Evolutionary conservation across 768 basidiomycete species (phyloP).

Genomic region (Coprinopsis strossmayeri): DNA sequence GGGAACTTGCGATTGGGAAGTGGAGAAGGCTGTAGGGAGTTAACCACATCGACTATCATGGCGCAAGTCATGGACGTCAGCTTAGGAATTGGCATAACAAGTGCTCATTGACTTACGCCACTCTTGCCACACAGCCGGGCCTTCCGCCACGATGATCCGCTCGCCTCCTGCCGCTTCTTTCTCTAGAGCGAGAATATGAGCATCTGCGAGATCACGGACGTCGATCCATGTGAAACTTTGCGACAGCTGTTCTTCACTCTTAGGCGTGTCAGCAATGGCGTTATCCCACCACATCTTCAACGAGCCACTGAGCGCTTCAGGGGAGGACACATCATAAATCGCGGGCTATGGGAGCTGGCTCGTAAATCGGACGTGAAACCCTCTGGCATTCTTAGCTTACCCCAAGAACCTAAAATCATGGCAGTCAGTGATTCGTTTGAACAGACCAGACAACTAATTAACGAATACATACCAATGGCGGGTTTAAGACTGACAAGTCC

Average conservation of each 20-base stretch:
- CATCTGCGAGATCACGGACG: constrained; percentile 51
- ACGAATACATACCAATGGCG: constrained; percentile 39
- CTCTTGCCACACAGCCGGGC: constrained; percentile 29
- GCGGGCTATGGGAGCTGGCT: constrained; percentile 28
- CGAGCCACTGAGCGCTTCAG: constrained; percentile 34
- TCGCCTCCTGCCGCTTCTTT: constrained; percentile 48
- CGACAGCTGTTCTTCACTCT: constrained; percentile 15
- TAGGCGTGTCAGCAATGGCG: constrained; percentile 16
- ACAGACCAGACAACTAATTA: background rate
- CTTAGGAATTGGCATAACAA: too few relatives aligned
- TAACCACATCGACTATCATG: constrained; percentile 25
- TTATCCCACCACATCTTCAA: constrained; percentile 22
- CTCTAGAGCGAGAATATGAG: constrained; percentile 47
- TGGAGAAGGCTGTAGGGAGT: constrained; percentile 19
- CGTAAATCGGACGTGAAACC: background rate
- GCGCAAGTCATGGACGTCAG: background rate
- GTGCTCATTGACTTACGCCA: constrained; percentile 21
- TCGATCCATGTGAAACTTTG: constrained; percentile 33
- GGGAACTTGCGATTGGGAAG: constrained; percentile 19
- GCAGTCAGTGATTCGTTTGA: too few relatives aligned
- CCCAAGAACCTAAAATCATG: too few relatives aligned
- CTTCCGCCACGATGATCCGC: constrained; percentile 45
- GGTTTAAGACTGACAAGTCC: constrained; percentile 50
- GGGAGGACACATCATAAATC: constrained; percentile 32
- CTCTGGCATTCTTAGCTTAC: too few relatives aligned